Percentiles rank a stretch among this genome's conserved stretches.
These are phyloP conservation scores for Clitopilus hobsonii DNA, from an alignment of 768 basidiomycete species.

Conservation along the genomic window DNA sequence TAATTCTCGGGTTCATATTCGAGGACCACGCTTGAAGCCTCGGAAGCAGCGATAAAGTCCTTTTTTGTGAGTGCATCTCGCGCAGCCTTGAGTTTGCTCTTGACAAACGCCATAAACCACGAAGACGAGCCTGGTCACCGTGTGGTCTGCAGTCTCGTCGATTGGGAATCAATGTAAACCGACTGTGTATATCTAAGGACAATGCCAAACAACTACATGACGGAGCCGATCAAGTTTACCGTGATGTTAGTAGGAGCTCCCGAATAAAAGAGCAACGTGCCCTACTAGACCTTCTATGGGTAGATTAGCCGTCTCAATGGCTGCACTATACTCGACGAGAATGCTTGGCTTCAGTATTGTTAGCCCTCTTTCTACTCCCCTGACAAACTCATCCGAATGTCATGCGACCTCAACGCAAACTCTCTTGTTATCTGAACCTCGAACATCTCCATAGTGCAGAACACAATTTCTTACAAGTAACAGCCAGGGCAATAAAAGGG, in stretches of 20 bases:
- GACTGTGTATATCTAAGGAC: not conserved
- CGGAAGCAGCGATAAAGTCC: constrained; percentile 63
- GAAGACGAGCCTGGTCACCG: no score
- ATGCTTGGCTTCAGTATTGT: not conserved
- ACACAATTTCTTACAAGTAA: not conserved
- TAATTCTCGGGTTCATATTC: constrained; percentile 82
- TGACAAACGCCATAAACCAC: constrained; percentile 56
- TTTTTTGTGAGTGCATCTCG: constrained; percentile 74
- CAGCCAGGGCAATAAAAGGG: not conserved
- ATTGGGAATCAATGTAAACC: no score
- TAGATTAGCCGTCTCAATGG: not conserved
- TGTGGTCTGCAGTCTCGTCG: no score
- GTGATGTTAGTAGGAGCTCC: not conserved
- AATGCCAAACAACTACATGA: not conserved
- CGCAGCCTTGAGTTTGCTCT: constrained; percentile 73
- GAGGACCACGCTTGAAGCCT: constrained; percentile 61
- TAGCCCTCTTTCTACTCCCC: not conserved
- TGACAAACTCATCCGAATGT: not conserved
- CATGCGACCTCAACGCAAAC: not conserved
- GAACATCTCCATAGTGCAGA: not conserved
- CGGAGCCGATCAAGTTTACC: not conserved
- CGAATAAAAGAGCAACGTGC: not conserved
- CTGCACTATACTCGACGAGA: no score
- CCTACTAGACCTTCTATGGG: not conserved
- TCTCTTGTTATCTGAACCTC: not conserved